These are phyloP conservation scores for Chlorophyllum brunneum DNA, from an alignment of 768 basidiomycete species.

Conservation along the genomic window DNA sequence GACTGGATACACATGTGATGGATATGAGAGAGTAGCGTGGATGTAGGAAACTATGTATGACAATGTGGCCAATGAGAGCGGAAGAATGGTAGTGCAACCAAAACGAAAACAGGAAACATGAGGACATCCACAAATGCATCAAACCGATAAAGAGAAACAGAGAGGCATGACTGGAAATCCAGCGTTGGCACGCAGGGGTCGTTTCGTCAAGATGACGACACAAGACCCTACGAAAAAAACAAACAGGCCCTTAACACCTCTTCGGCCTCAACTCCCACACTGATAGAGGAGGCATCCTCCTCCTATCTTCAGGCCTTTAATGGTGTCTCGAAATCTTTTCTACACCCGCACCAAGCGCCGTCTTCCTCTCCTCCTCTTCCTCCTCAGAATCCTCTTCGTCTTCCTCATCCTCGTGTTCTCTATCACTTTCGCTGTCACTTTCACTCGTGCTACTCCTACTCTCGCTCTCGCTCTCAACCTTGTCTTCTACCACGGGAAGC, in stretches of 20 bases:
- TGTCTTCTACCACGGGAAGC: conserved; percentile 17
- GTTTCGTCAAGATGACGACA: conserved; percentile 1
- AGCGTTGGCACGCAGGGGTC: not conserved
- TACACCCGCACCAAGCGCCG: conserved; percentile 41
- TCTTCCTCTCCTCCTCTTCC: conserved; percentile 26
- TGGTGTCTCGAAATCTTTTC: conserved; percentile 46
- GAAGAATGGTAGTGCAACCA: too few species aligned
- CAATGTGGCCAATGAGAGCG: too few species aligned
- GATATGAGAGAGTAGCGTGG: too few species aligned
- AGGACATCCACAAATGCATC: too few species aligned
- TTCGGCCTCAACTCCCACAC: conserved; percentile 1
- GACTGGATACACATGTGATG: too few species aligned
- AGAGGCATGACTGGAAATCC: not conserved
- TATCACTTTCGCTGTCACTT: conserved; percentile 18
- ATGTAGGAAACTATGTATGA: too few species aligned
- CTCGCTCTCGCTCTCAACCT: conserved; percentile 19
- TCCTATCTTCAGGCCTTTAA: conserved; percentile 16
- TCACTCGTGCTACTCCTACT: conserved; percentile 17
- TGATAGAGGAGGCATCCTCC: not conserved
- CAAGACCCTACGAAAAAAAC: not conserved
- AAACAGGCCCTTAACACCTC: too few species aligned
- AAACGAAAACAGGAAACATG: too few species aligned
- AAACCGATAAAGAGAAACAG: too few species aligned
- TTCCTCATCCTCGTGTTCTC: conserved; percentile 21
- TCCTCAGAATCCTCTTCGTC: conserved; percentile 25